phyloP scores from a whole-genome alignment of 75 land plant genomes.

The Selaginella tamariscina region DNA sequence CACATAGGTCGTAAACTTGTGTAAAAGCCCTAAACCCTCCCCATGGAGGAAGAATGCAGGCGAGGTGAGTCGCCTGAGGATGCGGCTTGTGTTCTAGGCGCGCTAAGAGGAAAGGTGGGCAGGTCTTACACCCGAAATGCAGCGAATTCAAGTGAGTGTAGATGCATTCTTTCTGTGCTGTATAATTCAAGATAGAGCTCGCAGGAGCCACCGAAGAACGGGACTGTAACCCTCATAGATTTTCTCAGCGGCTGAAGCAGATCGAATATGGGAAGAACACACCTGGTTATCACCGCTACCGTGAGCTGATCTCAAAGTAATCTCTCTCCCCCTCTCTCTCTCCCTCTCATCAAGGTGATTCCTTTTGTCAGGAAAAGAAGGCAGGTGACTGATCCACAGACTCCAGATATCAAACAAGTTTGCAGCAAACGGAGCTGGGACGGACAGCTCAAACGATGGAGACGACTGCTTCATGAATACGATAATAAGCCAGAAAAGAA shows the following conservation, averaged over 20 bases:
- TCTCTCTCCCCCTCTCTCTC: not conserved
- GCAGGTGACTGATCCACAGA: constrained; percentile 21
- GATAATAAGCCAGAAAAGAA: no score
- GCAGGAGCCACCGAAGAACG: no score
- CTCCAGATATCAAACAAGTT: constrained; percentile 25
- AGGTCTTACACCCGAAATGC: no score
- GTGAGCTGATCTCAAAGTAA: constrained; percentile 28
- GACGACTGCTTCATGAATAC: constrained; percentile 28
- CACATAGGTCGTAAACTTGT: no score
- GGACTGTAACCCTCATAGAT: constrained; percentile 26
- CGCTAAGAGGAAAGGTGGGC: no score
- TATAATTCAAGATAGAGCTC: no score
- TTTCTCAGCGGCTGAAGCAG: constrained; percentile 33
- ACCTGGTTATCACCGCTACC: constrained; percentile 32
- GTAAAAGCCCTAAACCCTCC: no score
- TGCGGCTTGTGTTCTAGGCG: no score
- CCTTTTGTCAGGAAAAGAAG: constrained; percentile 15
- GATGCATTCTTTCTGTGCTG: no score
- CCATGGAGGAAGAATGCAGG: no score
- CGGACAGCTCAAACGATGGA: constrained; percentile 35
- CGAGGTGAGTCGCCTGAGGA: no score
- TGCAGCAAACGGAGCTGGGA: constrained; percentile 45
- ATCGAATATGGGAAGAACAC: constrained; percentile 40
- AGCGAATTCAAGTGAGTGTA: no score
- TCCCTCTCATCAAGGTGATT: not conserved